Percentiles rank a stretch among this genome's conserved stretches.
Conservation (phyloP, 2,329 filamentous ascomycete species). For the Teratosphaeria viscida region DNA sequence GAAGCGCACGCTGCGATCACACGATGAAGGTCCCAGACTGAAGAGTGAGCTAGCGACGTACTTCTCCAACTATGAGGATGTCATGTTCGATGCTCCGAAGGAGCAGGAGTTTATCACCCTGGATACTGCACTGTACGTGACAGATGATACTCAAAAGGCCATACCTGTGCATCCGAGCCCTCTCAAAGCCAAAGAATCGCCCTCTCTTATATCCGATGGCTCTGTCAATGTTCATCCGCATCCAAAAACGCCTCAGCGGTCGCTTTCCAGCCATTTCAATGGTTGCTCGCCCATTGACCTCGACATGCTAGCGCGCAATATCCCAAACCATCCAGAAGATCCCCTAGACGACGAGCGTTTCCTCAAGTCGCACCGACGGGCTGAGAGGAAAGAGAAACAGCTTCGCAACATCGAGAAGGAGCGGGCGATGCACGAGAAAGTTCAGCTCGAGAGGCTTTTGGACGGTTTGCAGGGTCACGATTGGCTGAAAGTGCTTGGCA, state of each 20-base stretch:
- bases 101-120: slow-evolving; percentile 53
- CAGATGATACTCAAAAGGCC: slow-evolving; percentile 13
- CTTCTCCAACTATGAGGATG: slow-evolving; percentile 88
- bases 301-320: slow-evolving; percentile 15
- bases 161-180: not conserved
- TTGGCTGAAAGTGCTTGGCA: slow-evolving; percentile 86
- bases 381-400: slow-evolving; percentile 57
- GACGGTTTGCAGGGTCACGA: slow-evolving; percentile 83
- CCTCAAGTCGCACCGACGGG: slow-evolving; percentile 48
- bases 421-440: slow-evolving; percentile 55
- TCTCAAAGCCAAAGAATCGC: not conserved
- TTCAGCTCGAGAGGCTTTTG: slow-evolving; percentile 55
- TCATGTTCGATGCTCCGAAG: slow-evolving; percentile 75
- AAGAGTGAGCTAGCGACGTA: slow-evolving; percentile 88
- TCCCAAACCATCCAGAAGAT: slow-evolving; percentile 34
- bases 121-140: slow-evolving; percentile 19
- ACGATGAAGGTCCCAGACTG: slow-evolving; percentile 68
- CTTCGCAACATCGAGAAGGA: slow-evolving; percentile 58
- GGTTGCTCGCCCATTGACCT: slow-evolving; percentile 8
- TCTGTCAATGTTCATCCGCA: slow-evolving; percentile 1
- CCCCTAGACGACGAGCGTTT: slow-evolving; percentile 48
- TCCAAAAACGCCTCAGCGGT: slow-evolving; percentile 9
- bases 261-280: slow-evolving; percentile 7
- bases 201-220: not conserved
- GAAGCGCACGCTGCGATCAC: slow-evolving; percentile 71